Percentiles rank a stretch among this genome's conserved stretches.
Evolutionary conservation across 1,284 basidiomycete genomes (phyloP).

Genomic region (Ganoderma multipileum): DNA sequence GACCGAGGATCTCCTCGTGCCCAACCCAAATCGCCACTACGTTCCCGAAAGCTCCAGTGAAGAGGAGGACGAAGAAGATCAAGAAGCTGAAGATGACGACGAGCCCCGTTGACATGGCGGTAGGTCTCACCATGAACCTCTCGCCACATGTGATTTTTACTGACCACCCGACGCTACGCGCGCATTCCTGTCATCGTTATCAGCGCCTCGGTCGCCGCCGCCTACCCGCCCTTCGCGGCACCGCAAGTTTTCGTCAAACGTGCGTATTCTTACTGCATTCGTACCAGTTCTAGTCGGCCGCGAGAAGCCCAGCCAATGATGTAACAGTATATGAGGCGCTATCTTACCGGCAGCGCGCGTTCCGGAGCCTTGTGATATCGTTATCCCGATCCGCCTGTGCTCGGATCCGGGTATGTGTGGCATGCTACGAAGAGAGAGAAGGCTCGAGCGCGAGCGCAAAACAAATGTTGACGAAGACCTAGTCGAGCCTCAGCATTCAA

Average conservation of each 20-base stretch:
- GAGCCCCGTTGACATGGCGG: not conserved
- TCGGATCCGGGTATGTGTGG: not conserved
- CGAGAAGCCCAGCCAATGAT: not conserved
- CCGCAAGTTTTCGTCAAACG: not conserved
- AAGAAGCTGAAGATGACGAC: not conserved
- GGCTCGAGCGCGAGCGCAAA: not conserved
- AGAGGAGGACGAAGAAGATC: slow-evolving; percentile 22
- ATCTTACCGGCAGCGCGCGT: not conserved
- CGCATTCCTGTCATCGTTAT: no score
- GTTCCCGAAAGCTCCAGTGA: slow-evolving; percentile 24
- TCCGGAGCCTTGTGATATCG: not conserved
- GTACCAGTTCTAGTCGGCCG: not conserved
- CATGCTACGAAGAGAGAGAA: not conserved
- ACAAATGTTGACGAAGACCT: not conserved
- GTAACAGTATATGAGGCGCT: not conserved
- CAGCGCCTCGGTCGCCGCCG: not conserved
- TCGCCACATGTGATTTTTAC: not conserved
- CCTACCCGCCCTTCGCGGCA: not conserved
- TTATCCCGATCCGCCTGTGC: not conserved
- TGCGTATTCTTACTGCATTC: not conserved
- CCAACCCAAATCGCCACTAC: slow-evolving; percentile 60
- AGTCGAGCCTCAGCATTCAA: not conserved
- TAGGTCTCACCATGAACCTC: not conserved
- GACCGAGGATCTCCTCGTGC: slow-evolving; percentile 58
- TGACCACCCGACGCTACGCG: not conserved